These are phyloP conservation scores for Calonectria hongkongensis DNA, from an alignment of 2,329 filamentous ascomycete species.

Conservation along the genomic window DNA sequence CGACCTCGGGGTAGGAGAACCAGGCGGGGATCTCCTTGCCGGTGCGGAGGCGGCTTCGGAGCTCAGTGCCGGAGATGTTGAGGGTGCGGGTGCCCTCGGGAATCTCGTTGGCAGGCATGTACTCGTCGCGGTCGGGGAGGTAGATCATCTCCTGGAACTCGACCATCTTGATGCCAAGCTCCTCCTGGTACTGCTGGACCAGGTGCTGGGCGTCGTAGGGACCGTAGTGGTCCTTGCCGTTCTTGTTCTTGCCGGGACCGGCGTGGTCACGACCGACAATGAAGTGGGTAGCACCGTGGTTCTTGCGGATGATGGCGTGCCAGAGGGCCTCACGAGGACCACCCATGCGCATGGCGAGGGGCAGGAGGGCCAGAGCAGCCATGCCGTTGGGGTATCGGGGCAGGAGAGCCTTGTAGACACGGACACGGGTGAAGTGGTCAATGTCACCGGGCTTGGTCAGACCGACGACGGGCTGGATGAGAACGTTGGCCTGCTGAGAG, in stretches of 20 bases:
- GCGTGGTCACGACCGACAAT: constrained; percentile 99
- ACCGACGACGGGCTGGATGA: constrained; percentile 98
- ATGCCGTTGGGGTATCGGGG: constrained; percentile 99
- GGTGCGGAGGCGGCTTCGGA: constrained; percentile 91
- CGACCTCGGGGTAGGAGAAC: constrained; percentile 99
- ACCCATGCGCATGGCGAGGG: constrained; percentile 99
- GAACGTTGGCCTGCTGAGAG: constrained; percentile 96
- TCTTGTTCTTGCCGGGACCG: constrained; percentile 97
- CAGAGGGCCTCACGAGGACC: constrained; percentile 98
- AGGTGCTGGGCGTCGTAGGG: constrained; percentile 98
- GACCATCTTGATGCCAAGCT: constrained; percentile 98
- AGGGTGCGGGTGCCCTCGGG: constrained; percentile 87
- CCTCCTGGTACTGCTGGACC: constrained; percentile 95
- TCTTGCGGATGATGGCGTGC: constrained; percentile 99
- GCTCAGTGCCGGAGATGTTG: constrained; percentile 92
- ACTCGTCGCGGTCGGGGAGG: constrained; percentile 97
- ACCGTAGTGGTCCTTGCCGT: constrained; percentile 97
- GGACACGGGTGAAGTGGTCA: constrained; percentile 99
- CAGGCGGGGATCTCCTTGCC: constrained; percentile 98
- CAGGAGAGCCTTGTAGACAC: constrained; percentile 97
- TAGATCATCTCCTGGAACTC: constrained; percentile 99
- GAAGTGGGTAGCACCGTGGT: constrained; percentile 99
- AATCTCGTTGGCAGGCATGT: constrained; percentile 94
- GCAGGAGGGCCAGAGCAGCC: constrained; percentile 95
- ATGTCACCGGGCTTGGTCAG: constrained; percentile 99